Base-by-base conservation (phyloP, 2,329 filamentous ascomycete genomes). In the Orbilia oligospora region DNA sequence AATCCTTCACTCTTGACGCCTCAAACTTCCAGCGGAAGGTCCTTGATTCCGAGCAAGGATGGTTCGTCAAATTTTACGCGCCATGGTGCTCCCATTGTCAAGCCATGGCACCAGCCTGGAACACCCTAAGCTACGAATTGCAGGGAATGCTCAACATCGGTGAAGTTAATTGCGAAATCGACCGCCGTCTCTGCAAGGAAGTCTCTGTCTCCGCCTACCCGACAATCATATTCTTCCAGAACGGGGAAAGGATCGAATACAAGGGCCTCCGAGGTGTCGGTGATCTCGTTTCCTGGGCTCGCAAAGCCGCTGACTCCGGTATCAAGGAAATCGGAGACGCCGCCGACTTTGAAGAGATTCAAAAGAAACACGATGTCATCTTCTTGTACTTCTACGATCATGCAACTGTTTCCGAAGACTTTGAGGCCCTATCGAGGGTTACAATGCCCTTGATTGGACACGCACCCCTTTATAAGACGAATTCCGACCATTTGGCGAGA, bases 1-100 rank as follows among this genome's bases (percentile, higher is more conserved):
- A 88, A 16, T 97, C 93, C 5, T 87, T 93, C 38, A 85, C 90
- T 5, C 88, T 99, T 66, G 94, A 90, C 1, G 91, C 92, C 0
- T 94, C 97, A 83, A 93, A 87, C 80, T 99, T 99, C 86, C 91
- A 97, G 83, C 90, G 89, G 73, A 87, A 91, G 44, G 94, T 99
- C 56, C 97, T 93, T 2, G 92, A 91, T 84, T 94, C 93, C 0
- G 90, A 92, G 80, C 94, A 98, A 80, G 91, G 94, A 5, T 99
- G 96, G 96, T 97, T 99, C 83, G 90, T 99, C 87, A 99, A 99
- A 85, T 98, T 99, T 84, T 98, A 97, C 84, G 94, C 93, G 18
- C 97, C 96, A 5, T 98, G 95, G 96, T 99, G 96, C 84, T 90
- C 91, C 81, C 96, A 99, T 85, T 99, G 97, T 85, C 93, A 97